phyloP scores from a whole-genome alignment of 805 yeast genomes.

The Wickerhamiella kurtzmanii region DNA sequence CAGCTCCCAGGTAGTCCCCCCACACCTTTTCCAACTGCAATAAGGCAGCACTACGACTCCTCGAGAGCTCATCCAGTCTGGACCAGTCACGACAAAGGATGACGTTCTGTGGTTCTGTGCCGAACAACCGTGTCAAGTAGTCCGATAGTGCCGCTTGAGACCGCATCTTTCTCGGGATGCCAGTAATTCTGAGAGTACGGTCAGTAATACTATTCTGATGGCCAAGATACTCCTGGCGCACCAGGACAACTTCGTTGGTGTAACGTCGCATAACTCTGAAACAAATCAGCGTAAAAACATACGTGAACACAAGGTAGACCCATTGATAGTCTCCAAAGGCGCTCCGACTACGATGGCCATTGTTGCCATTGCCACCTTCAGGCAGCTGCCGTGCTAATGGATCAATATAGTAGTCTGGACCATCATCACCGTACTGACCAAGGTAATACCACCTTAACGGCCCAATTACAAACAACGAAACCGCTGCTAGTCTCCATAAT shows the following conservation, averaged over 20 bases:
- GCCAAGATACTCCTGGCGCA: conserved; percentile 73
- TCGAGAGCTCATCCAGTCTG: conserved; percentile 50
- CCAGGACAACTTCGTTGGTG: conserved; percentile 57
- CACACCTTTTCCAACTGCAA: conserved; percentile 52
- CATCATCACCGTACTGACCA: conserved; percentile 51
- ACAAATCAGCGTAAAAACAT: conserved; percentile 59
- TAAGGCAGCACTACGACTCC: conserved; percentile 41
- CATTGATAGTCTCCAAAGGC: conserved; percentile 40
- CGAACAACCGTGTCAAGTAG: conserved; percentile 63
- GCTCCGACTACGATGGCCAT: not conserved
- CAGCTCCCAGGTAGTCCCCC: conserved; percentile 47
- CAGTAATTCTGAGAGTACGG: conserved; percentile 74
- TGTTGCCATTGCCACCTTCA: not conserved
- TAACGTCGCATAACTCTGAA: conserved; percentile 35
- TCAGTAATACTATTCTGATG: conserved; percentile 81
- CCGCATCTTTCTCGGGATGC: conserved; percentile 73
- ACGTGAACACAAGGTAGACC: conserved; percentile 81
- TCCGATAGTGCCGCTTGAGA: conserved; percentile 54
- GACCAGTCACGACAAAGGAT: conserved; percentile 84
- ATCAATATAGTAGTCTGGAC: conserved; percentile 1
- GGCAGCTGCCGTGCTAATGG: not conserved
- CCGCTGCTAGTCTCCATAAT: conserved; percentile 46
- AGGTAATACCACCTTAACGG: conserved; percentile 77
- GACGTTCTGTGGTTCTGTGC: conserved; percentile 66
- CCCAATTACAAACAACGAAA: conserved; percentile 63